phyloP scores from a whole-genome alignment of 345 rosid species.

The Adansonia digitata region DNA sequence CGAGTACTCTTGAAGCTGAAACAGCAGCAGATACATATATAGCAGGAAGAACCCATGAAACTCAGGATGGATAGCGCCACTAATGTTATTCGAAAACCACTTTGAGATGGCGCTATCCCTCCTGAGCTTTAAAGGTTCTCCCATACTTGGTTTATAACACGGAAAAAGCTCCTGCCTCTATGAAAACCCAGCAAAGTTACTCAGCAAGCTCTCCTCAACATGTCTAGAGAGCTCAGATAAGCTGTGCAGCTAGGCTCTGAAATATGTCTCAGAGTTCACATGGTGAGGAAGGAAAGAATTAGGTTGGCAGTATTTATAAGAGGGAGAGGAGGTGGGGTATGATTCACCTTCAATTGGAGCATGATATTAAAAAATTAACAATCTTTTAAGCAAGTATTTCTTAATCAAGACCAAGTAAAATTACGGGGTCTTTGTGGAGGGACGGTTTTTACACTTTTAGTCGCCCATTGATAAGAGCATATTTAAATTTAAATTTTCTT shows the following conservation, averaged over 20 bases:
- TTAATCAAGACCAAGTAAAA: not conserved
- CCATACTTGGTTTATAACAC: slow-evolving; percentile 16
- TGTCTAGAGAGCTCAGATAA: not conserved
- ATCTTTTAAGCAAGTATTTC: not conserved
- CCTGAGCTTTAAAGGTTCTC: slow-evolving; percentile 71
- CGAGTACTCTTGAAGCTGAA: not conserved
- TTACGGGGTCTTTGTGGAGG: slow-evolving; percentile 3
- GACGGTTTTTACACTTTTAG: slow-evolving; percentile 8
- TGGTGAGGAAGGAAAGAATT: not conserved
- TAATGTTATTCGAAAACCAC: not conserved
- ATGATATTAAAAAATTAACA: not conserved
- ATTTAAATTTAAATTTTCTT: not conserved
- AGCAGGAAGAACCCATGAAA: slow-evolving; percentile 43
- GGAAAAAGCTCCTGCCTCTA: not conserved
- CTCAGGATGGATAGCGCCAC: slow-evolving; percentile 82
- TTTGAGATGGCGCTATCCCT: slow-evolving; percentile 66
- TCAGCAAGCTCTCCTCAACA: not conserved
- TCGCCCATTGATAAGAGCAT: not conserved
- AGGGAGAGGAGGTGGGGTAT: slow-evolving; percentile 10
- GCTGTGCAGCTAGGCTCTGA: not conserved
- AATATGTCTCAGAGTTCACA: slow-evolving; percentile 8
- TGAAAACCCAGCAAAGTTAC: not conserved
- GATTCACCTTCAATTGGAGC: not conserved
- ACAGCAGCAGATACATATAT: not conserved
- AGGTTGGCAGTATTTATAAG: slow-evolving; percentile 30